Percentiles rank a stretch among this genome's conserved stretches.
These are phyloP conservation scores for Exserohilum rostratum DNA, from an alignment of 2,329 filamentous ascomycete species.

Conservation along the genomic window DNA sequence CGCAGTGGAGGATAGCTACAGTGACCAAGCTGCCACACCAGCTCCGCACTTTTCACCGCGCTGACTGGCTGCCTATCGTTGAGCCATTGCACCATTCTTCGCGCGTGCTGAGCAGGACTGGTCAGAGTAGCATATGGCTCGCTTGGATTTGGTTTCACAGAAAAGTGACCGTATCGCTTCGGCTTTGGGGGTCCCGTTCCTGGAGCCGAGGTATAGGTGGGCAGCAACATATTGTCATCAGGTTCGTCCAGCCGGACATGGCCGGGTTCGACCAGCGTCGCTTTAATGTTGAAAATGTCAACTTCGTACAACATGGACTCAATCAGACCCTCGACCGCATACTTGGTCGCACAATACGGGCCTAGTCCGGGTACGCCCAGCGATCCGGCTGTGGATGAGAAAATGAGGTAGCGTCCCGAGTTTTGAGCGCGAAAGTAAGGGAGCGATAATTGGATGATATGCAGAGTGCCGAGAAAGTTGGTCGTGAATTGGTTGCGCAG, in stretches of 20 bases:
- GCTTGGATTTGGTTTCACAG: slow-evolving; percentile 79
- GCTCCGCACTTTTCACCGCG: slow-evolving; percentile 87
- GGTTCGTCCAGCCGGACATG: slow-evolving; percentile 86
- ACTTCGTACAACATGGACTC: slow-evolving; percentile 98
- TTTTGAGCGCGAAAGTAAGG: slow-evolving; percentile 83
- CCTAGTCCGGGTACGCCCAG: slow-evolving; percentile 92
- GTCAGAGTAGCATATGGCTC: slow-evolving; percentile 79
- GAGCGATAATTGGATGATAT: slow-evolving; percentile 88
- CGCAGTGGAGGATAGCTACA: slow-evolving; percentile 91
- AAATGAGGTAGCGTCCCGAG: slow-evolving; percentile 84
- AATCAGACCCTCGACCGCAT: slow-evolving; percentile 92
- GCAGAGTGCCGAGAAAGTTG: slow-evolving; percentile 93
- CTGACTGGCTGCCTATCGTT: slow-evolving; percentile 91
- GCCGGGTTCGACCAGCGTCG: slow-evolving; percentile 89
- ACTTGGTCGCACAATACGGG: slow-evolving; percentile 96
- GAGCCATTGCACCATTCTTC: slow-evolving; percentile 92
- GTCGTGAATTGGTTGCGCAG: slow-evolving; percentile 96
- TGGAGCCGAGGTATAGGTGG: slow-evolving; percentile 32
- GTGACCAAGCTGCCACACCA: slow-evolving; percentile 92
- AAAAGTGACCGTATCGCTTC: slow-evolving; percentile 88
- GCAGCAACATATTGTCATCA: slow-evolving; percentile 52
- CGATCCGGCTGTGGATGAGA: slow-evolving; percentile 89
- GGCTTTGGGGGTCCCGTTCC: slow-evolving; percentile 53
- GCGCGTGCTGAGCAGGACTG: slow-evolving; percentile 85
- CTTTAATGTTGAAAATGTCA: slow-evolving; percentile 89